These are phyloP conservation scores for Calonectria hongkongensis DNA, from an alignment of 2,329 filamentous ascomycete species.

Conservation along the genomic window DNA sequence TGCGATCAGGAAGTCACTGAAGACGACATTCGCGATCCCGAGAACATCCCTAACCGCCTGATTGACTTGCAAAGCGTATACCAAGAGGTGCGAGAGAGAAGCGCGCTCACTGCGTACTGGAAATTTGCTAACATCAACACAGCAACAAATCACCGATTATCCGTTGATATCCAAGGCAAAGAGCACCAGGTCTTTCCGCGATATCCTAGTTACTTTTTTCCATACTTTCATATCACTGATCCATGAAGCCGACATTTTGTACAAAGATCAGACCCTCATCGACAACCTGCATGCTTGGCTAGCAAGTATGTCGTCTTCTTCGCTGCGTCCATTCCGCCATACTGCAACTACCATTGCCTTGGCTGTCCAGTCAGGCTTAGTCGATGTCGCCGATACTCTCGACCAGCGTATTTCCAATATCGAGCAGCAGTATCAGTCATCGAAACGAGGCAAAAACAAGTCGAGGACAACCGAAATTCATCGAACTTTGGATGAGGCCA, in stretches of 20 bases:
- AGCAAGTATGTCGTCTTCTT: constrained; percentile 90
- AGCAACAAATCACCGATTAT: constrained; percentile 90
- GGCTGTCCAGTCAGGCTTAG: constrained; percentile 85
- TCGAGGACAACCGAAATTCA: constrained; percentile 84
- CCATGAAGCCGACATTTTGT: constrained; percentile 88
- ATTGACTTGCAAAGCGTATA: constrained; percentile 92
- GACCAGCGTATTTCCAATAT: constrained; percentile 83
- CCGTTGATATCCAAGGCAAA: constrained; percentile 90
- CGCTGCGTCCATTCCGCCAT: constrained; percentile 92
- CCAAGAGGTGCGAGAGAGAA: constrained; percentile 76
- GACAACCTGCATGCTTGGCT: constrained; percentile 95
- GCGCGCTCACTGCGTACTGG: background rate
- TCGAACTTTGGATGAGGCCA: constrained; percentile 81
- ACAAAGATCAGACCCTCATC: constrained; percentile 84
- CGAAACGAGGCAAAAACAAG: constrained; percentile 85
- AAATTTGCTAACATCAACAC: constrained; percentile 53
- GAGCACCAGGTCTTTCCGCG: constrained; percentile 84
- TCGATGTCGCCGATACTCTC: constrained; percentile 82
- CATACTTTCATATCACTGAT: constrained; percentile 83
- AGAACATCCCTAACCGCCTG: constrained; percentile 87
- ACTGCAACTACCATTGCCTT: constrained; percentile 92
- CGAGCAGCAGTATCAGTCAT: constrained; percentile 85
- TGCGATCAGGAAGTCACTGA: constrained; percentile 86
- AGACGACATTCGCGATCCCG: constrained; percentile 91
- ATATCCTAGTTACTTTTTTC: constrained; percentile 87